A percentile compares a stretch with the other conserved stretches of the same genome.
Evolutionary conservation across 2,329 filamentous ascomycete species (phyloP).

Genomic region (Exserohilum turcica): DNA sequence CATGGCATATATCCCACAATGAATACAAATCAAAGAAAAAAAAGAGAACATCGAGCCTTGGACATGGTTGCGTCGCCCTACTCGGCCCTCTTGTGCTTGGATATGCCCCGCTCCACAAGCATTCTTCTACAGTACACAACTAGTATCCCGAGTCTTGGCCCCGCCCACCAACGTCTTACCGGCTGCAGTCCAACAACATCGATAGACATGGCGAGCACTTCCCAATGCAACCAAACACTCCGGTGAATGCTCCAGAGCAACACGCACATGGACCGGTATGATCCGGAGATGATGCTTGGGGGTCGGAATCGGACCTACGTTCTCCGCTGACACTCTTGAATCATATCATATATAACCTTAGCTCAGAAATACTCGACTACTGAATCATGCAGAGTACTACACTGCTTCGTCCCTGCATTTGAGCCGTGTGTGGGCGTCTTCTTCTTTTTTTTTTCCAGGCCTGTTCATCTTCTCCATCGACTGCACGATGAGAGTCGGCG

Average conservation of each 20-base stretch:
- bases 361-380: no score
- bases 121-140: no score
- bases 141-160: background rate
- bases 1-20: no score
- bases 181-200: background rate
- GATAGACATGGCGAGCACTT: background rate
- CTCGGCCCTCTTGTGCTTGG: no score
- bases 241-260: background rate
- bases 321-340: conserved; percentile 21
- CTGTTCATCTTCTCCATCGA: background rate
- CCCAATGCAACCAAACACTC: background rate
- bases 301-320: conserved; percentile 6
- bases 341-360: conserved; percentile 1
- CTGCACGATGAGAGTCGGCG: conserved; percentile 24
- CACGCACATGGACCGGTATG: background rate
- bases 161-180: background rate
- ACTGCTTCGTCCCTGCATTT: background rate
- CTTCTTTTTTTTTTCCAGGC: background rate
- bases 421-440: background rate
- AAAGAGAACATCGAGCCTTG: no score
- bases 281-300: background rate
- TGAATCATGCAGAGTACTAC: no score
- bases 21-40: no score
- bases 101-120: conserved; percentile 2
- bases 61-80: no score